Base-by-base conservation (phyloP, 495 filamentous ascomycete genomes). In the Bryoglossum gracile region DNA sequence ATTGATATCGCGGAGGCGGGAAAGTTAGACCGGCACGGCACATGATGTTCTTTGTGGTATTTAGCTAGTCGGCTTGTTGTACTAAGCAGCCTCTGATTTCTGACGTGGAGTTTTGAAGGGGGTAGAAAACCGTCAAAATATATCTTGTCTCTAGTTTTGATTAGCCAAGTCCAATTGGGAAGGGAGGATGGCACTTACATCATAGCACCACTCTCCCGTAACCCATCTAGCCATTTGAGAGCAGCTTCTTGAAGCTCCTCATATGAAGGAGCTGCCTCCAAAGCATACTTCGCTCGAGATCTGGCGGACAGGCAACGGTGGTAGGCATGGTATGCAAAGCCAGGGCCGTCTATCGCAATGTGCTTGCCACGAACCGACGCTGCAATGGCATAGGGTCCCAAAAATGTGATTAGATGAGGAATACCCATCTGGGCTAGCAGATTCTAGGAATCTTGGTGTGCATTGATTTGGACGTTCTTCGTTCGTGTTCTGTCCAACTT, bases 81-180 rank as follows among this genome's bases (percentile, higher is more conserved):
- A 45, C 44, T 62, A 34, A 70, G 60, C n/a, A 85, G 66, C 14
- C 84, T 71, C 8, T 55, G 32, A 17, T 72, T 46, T n/a, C 84
- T 72, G 6, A 68, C 76, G 0, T 63, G 52, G 19, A 68, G 68
- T 51, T 88, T 88, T 13, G 61, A 54, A 4, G 65, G 37, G 8
- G 87, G 87, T 9, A 94, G 68, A 35, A 75, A 81, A 19, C 87
- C 85, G 60, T 94, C 87, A 48, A 94, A 91, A 60, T 78, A 89
- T 43, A 94, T 86, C 33, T 66, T 73, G 16, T 64, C 62, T 25
- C 77, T 79, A 48, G 23, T 25, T 14, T 0, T 23, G 13, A 28
- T 60, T 13, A 63, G 62, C 35, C 49, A 14, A 25, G 4, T 14
- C 23, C 0, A 23, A 35, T 9, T 13, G 39, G 19, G 8, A 28